Evolutionary conservation across 2,329 filamentous ascomycete species (phyloP).

Genomic region (Sphaerulina musiva): DNA sequence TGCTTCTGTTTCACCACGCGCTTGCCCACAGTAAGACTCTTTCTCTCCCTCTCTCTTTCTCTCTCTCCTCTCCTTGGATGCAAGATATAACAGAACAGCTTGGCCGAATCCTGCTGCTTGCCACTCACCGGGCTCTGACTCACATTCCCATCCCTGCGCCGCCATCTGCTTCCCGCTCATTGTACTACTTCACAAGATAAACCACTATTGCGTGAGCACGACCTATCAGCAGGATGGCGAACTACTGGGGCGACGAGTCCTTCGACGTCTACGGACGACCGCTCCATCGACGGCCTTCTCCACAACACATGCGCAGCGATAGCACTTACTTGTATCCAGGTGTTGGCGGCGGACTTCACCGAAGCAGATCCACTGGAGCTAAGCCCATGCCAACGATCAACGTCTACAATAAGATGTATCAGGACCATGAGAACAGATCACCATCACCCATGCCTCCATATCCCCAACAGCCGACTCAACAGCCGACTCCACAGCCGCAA

Average conservation of each 20-base stretch:
- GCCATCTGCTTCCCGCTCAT: not conserved
- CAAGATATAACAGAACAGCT: constrained; percentile 3
- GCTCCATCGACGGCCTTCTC: constrained; percentile 16
- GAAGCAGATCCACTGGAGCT: constrained; percentile 42
- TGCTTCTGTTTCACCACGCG: not conserved
- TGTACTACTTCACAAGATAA: not conserved
- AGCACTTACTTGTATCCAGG: constrained; percentile 24
- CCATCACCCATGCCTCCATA: constrained; percentile 17
- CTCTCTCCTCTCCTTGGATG: not conserved
- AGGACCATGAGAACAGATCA: constrained; percentile 14
- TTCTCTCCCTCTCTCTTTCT: no score
- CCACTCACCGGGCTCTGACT: constrained; percentile 12
- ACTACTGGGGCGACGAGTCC: constrained; percentile 24
- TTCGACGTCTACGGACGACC: constrained; percentile 19
- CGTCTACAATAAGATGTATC: constrained; percentile 40
- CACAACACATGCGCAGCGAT: constrained; percentile 18
- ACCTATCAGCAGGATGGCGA: constrained; percentile 6
- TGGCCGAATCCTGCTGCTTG: not conserved
- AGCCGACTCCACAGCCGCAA: not conserved
- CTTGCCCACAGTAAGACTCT: not conserved
- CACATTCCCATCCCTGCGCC: not conserved
- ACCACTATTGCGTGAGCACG: not conserved
- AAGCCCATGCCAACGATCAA: constrained; percentile 41
- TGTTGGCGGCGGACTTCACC: constrained; percentile 33
- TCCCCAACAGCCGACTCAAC: not conserved